Percentiles rank a stretch among this genome's conserved stretches.
Evolutionary conservation across 2,329 filamentous ascomycete species (phyloP).

Genomic region (Pestalotiopsis sp.): DNA sequence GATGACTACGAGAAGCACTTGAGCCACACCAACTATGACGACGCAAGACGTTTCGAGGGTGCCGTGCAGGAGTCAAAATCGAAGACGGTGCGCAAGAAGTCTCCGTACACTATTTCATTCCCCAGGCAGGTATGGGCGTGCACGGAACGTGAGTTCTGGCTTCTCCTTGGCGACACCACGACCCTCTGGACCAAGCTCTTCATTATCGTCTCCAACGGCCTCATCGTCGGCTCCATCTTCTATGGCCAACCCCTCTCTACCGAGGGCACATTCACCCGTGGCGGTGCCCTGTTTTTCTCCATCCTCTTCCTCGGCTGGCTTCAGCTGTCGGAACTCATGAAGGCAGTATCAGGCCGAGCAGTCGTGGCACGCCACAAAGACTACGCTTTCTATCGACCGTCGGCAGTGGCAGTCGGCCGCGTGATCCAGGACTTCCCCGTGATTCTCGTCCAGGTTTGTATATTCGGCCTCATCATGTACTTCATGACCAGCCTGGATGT

Average conservation of each 20-base stretch:
- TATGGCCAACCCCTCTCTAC: constrained; percentile 66
- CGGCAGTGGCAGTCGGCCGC: constrained; percentile 59
- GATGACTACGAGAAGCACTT: constrained; percentile 47
- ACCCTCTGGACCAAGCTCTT: constrained; percentile 79
- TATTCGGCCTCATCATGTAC: constrained; percentile 75
- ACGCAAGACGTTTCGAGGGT: constrained; percentile 67
- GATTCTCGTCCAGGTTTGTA: constrained; percentile 65
- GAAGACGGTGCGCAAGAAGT: constrained; percentile 68
- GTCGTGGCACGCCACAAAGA: constrained; percentile 54
- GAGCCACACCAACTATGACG: constrained; percentile 56
- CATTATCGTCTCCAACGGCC: constrained; percentile 72
- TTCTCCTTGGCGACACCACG: constrained; percentile 74
- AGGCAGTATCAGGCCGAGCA: constrained; percentile 70
- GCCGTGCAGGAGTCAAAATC: constrained; percentile 70
- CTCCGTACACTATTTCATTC: constrained; percentile 77
- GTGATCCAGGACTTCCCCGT: constrained; percentile 61
- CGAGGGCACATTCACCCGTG: constrained; percentile 62
- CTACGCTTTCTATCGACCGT: constrained; percentile 56
- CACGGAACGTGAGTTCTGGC: constrained; percentile 76
- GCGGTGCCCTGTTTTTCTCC: constrained; percentile 52
- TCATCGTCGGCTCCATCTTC: constrained; percentile 81
- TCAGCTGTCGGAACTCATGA: constrained; percentile 78
- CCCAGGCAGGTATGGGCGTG: constrained; percentile 69
- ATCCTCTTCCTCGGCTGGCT: constrained; percentile 64
- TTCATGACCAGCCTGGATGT: constrained; percentile 75